Evolutionary conservation across 2,329 filamentous ascomycete genomes (phyloP), one percentile per base, ranked within the genome.

Genomic region (Aotearoamyces nothofagi): DNA sequence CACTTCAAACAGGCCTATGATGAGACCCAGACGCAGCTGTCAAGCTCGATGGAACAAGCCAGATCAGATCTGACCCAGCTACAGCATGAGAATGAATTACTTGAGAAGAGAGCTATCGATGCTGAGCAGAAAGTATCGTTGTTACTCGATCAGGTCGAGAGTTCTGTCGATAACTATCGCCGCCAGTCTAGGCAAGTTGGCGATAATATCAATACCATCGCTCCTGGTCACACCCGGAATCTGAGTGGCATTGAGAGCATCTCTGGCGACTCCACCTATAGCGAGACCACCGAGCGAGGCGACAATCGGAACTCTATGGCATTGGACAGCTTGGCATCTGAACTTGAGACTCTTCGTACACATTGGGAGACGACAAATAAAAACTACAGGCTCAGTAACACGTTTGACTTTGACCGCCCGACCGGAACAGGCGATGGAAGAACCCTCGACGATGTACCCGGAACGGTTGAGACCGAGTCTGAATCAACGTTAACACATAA

Each of bases 321-420:
- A 3, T 66, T 98, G 12, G 90, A 98, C 53, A 90, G 78, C 39
- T 69, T 98, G 14, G 87, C 90, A 8, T 83, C 72, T 38, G 90
- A 98, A 57, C 71, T 98, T 5, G 90, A 98, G 51, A 79, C 81
- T 9, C 63, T 98, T 26, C 73, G 87, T 29, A 81, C 65, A 29
- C 86, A 94, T 45, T 98, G 90, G 90, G 84, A 96, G 56, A 82
- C 78, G 22, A 93, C 84, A 9, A 94, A 87, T 57, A 90, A 92
- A 54, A 92, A 82, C 45, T 94, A 96, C 53, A 78, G 90, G 14
- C 60, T 94, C 24, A 92, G 82, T 53, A 86, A 78, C 46, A 74
- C 79, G 29, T 92, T 92, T 44, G 86, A 94, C 49, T 86, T 92
- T 43, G 43, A 53, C 15, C 42, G 59, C 39, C 58, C 57, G 28